A percentile compares a stretch with the other conserved stretches of the same genome.
Evolutionary conservation across 306 rosid genomes (phyloP).

Genomic region (Vigna angularis): DNA sequence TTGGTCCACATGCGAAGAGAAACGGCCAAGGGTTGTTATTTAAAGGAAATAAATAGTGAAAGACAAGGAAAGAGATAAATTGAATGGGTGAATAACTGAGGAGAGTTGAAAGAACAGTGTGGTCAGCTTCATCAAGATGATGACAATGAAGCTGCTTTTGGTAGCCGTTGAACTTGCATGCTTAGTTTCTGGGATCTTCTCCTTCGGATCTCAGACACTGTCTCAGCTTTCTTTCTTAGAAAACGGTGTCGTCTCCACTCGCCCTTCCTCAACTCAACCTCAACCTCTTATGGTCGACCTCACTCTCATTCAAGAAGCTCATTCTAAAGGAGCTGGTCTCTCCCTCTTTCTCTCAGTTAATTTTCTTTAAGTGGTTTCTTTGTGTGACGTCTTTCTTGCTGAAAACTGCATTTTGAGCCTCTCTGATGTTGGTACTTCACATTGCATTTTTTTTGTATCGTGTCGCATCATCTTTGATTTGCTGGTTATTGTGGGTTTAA

Average conservation of each 20-base stretch:
- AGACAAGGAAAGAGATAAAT: constrained; percentile 20
- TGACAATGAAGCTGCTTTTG: constrained; percentile 56
- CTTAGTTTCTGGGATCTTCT: constrained; percentile 51
- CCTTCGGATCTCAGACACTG: constrained; percentile 50
- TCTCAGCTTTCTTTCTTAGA: constrained; percentile 51
- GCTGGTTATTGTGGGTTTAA: constrained; percentile 4
- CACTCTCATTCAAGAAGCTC: constrained; percentile 77
- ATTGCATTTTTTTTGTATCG: background rate
- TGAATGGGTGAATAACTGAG: background rate
- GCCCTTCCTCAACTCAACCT: constrained; percentile 21
- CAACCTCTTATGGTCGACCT: constrained; percentile 69
- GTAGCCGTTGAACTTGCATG: constrained; percentile 39
- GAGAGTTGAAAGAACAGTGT: background rate
- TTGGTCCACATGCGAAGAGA: background rate
- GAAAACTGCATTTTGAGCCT: constrained; percentile 27
- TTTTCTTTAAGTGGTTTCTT: background rate
- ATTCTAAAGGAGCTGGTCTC: constrained; percentile 74
- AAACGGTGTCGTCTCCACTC: constrained; percentile 35
- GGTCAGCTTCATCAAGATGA: background rate
- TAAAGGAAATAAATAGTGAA: constrained; percentile 6
- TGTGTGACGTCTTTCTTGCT: constrained; percentile 12
- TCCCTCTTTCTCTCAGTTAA: constrained; percentile 5
- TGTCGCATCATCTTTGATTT: constrained; percentile 2
- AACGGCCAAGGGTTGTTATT: constrained; percentile 21
- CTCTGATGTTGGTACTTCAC: constrained; percentile 22